Conservation (phyloP, 2,329 filamentous ascomycete genomes). For the Macrophomina phaseolina region DNA sequence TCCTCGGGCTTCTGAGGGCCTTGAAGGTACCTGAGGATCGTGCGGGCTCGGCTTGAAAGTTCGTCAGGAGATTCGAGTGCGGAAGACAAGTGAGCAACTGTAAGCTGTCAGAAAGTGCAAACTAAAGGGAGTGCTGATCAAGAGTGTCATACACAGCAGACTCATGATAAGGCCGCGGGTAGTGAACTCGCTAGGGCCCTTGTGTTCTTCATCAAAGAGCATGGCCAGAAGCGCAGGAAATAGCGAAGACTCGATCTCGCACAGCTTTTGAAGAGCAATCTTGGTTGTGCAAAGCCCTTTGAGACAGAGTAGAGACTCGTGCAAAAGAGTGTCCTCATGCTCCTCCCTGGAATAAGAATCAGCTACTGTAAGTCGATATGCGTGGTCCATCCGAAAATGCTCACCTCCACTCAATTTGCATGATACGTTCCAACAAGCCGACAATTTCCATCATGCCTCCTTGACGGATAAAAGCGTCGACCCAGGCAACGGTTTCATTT, state of each 20-base stretch:
- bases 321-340: slow-evolving; percentile 89
- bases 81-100: slow-evolving; percentile 79
- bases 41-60: slow-evolving; percentile 70
- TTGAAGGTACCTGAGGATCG: slow-evolving; percentile 78
- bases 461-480: slow-evolving; percentile 85
- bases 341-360: slow-evolving; percentile 70
- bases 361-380: background rate
- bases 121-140: background rate
- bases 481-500: slow-evolving; percentile 96
- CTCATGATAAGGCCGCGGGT: slow-evolving; percentile 90
- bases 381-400: background rate
- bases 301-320: slow-evolving; percentile 89
- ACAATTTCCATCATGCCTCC: slow-evolving; percentile 94
- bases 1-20: slow-evolving; percentile 77
- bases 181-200: slow-evolving; percentile 94
- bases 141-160: slow-evolving; percentile 65
- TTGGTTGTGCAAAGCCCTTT: slow-evolving; percentile 95
- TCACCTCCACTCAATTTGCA: slow-evolving; percentile 94
- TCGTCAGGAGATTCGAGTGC: slow-evolving; percentile 52
- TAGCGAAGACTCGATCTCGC: slow-evolving; percentile 77
- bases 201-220: slow-evolving; percentile 97
- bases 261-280: slow-evolving; percentile 79
- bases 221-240: slow-evolving; percentile 87
- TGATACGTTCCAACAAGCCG: slow-evolving; percentile 83
- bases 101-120: background rate